Evolutionary conservation across 352 stramenopile species (phyloP).

Genomic region (Aphanomyces cochlioides): DNA sequence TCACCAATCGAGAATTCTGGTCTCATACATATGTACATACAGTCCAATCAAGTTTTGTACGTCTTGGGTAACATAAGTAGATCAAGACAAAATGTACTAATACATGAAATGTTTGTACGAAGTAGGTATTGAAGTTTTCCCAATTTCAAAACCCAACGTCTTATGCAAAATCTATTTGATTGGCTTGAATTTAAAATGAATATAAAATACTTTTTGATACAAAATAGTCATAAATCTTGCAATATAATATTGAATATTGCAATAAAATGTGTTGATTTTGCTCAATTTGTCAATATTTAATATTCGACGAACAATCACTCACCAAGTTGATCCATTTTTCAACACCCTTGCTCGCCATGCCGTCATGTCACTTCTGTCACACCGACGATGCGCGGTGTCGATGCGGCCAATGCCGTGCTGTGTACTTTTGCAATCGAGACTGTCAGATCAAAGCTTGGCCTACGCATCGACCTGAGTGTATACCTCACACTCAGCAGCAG

Average conservation of each 20-base stretch:
- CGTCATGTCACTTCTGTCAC: slow-evolving; percentile 2
- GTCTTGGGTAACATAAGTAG: no score
- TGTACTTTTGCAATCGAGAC: slow-evolving; percentile 75
- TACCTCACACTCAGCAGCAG: slow-evolving; percentile 24
- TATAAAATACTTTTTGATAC: no score
- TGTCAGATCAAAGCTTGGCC: slow-evolving; percentile 67
- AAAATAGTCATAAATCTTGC: background rate
- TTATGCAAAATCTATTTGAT: no score
- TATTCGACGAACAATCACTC: background rate
- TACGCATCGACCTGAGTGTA: slow-evolving; percentile 49
- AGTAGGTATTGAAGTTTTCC: no score
- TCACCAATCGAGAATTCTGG: no score
- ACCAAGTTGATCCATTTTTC: background rate
- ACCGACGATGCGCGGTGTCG: slow-evolving; percentile 2
- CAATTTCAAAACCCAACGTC: no score
- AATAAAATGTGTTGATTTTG: slow-evolving; percentile 7
- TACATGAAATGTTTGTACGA: no score
- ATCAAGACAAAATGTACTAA: no score
- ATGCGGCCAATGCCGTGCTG: slow-evolving; percentile 60
- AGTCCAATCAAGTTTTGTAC: no score
- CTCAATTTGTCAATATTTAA: background rate
- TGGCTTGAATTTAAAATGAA: no score
- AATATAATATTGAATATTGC: slow-evolving; percentile 15
- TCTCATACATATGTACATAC: no score
- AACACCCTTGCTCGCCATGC: background rate